Base-by-base conservation (phyloP, 2,329 filamentous ascomycete species). In the Rhytidhysteron rufulum region DNA sequence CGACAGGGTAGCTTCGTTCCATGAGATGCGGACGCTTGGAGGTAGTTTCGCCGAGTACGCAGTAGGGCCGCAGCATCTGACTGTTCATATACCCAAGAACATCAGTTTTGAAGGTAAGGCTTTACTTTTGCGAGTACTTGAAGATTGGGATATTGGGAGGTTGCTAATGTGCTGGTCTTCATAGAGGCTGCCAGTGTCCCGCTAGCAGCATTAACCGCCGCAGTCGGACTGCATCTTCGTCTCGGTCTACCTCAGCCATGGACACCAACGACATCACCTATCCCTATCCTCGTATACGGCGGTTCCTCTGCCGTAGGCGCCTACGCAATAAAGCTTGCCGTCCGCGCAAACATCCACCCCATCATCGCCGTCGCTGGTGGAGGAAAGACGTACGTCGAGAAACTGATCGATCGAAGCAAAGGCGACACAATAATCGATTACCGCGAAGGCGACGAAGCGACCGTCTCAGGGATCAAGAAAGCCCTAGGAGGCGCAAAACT, bases 1-100 rank as follows among this genome's bases (percentile, higher is more conserved):
- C 22, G 77, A 81, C 57, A 71, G 76, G 13, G 77, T 81, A 1
- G 72, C 74, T 7, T 75, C 73, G 3, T 78, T 79, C 63, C 71
- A 74, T 46, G 64, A 78, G 45, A 80, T 83, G 70, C 49, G 60
- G 31, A 62, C 63, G 1, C 66, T 71, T 0, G 55, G 69, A 25
- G 81, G 81, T 2, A 72, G 68, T 6, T 85, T 74, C 44, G 81
- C 80, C 3, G 79, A 83, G 52, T 84, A 83, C 48, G 75, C 78
- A 3, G 60, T 83, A 9, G 72, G 74, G 0, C 74, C 68, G 60
- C 68, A 71, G 24, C 68, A 76, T 49, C 78, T 78, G 0, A 80
- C 78, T 0, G 80, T 82, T 52, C 74, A 73, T 48, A 63, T 80
- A 15, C 74, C 78, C 0, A 45, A 64, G 22, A 58, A 66, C 15